Evolutionary conservation across 31 red algal genomes (phyloP).

Genomic region (Porphyra umbilicalis): DNA sequence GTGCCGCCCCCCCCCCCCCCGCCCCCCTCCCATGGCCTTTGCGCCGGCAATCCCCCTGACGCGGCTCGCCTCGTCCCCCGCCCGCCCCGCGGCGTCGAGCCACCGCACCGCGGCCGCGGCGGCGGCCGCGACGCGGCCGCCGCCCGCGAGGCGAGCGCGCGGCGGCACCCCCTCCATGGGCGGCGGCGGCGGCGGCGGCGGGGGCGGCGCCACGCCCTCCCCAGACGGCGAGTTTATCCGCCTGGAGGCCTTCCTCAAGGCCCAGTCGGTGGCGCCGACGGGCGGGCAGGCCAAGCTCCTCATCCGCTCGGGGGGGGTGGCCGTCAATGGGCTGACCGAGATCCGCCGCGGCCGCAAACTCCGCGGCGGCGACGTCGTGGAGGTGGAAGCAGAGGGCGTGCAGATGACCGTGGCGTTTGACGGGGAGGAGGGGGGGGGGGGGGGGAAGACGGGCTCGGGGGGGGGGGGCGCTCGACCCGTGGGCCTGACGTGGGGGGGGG

Average conservation of each 20-base stretch:
- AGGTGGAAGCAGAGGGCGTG: constrained; percentile 12
- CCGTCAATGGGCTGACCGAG: constrained; percentile 41
- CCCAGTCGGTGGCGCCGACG: constrained; percentile 22
- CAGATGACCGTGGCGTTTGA: constrained; percentile 21
- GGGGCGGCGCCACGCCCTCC: background rate
- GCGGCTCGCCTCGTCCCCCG: background rate
- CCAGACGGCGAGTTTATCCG: constrained; percentile 32
- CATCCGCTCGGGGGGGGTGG: constrained; percentile 28
- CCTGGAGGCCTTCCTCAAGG: constrained; percentile 43
- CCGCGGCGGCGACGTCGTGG: constrained; percentile 18
- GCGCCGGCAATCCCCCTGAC: too few relatives aligned
- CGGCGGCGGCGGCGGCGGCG: background rate
- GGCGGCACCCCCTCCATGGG: background rate
- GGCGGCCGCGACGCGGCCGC: background rate
- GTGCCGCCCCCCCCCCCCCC: background rate
- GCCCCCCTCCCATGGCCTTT: background rate
- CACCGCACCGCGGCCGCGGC: background rate
- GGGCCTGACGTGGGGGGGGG: background rate
- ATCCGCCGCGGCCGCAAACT: constrained; percentile 38
- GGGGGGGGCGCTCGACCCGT: constrained; percentile 4
- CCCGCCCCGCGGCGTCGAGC: background rate
- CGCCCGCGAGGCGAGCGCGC: background rate
- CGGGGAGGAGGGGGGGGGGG: background rate
- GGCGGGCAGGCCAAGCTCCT: constrained; percentile 55
- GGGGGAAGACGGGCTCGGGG: background rate